These are phyloP conservation scores for Amborella trichopoda DNA, from an alignment of 164 flowering plant species.

Conservation along the genomic window DNA sequence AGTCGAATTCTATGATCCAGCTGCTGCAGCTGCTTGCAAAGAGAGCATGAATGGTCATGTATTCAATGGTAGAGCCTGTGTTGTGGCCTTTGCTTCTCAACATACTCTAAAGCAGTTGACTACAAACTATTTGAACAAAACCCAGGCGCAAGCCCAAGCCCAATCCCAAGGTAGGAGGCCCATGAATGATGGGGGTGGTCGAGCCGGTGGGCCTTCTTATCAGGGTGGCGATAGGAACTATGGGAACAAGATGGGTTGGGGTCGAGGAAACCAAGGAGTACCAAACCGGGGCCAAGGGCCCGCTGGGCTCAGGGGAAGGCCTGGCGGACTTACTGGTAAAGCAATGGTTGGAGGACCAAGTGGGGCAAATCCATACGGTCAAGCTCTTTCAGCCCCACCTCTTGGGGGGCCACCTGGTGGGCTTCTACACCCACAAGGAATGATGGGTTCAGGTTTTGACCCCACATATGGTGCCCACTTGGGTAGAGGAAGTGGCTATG, in stretches of 20 bases:
- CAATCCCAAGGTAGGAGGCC: slow-evolving; percentile 36
- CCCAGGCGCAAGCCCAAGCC: slow-evolving; percentile 35
- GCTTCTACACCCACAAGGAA: slow-evolving; percentile 58
- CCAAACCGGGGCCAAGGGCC: slow-evolving; percentile 34
- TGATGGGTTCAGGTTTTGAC: slow-evolving; percentile 69
- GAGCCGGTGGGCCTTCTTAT: slow-evolving; percentile 40
- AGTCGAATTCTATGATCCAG: slow-evolving; percentile 54
- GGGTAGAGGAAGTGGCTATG: slow-evolving; percentile 65
- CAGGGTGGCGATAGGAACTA: slow-evolving; percentile 39
- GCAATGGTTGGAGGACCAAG: slow-evolving; percentile 30
- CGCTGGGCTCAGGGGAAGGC: slow-evolving; percentile 6
- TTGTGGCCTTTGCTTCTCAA: slow-evolving; percentile 61
- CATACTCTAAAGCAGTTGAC: slow-evolving; percentile 62
- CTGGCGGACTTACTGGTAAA: slow-evolving; percentile 23
- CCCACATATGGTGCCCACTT: slow-evolving; percentile 31
- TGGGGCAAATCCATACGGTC: slow-evolving; percentile 37
- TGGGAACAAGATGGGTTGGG: slow-evolving; percentile 49
- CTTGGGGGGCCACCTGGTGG: slow-evolving; percentile 57
- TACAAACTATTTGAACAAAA: slow-evolving; percentile 33
- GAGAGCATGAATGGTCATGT: slow-evolving; percentile 54
- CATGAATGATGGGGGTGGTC: slow-evolving; percentile 37
- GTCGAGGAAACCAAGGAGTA: slow-evolving; percentile 42
- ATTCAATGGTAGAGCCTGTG: slow-evolving; percentile 67
- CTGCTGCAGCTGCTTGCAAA: slow-evolving; percentile 53
- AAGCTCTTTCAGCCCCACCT: slow-evolving; percentile 47